These are phyloP conservation scores for Erigeron canadensis DNA, from an alignment of 129 eudicot species.

Conservation along the genomic window DNA sequence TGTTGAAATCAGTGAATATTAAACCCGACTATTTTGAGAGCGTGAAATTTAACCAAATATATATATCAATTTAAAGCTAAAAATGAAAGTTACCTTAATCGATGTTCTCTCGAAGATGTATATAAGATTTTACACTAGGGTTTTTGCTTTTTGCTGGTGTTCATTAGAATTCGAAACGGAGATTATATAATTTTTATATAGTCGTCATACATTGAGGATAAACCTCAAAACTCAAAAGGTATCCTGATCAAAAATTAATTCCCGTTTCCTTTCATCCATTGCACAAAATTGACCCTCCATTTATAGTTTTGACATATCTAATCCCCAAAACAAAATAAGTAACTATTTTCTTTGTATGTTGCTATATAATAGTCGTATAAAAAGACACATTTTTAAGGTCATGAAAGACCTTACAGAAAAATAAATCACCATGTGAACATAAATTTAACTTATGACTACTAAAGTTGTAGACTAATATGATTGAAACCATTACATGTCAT, in stretches of 20 bases:
- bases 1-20: neutral
- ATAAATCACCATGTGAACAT: no score
- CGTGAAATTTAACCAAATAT: neutral
- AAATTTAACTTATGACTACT: no score
- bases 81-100: neutral
- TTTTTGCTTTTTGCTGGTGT: neutral
- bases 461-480: no score
- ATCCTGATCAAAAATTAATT: neutral
- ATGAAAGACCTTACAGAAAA: no score
- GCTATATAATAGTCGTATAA: no score
- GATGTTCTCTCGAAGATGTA: no score
- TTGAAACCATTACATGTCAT: no score
- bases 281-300: neutral
- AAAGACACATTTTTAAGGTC: no score
- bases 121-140: neutral
- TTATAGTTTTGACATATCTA: neutral
- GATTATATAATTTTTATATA: neutral
- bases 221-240: neutral
- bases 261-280: neutral
- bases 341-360: neutral
- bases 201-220: neutral
- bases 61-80: neutral
- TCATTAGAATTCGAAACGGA: neutral
- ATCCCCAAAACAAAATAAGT: neutral
- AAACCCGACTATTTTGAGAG: no score